Evolutionary conservation across 495 filamentous ascomycete genomes (phyloP), one percentile per base, ranked within the genome.

Genomic region (Staphylotrichum tortipilum): DNA sequence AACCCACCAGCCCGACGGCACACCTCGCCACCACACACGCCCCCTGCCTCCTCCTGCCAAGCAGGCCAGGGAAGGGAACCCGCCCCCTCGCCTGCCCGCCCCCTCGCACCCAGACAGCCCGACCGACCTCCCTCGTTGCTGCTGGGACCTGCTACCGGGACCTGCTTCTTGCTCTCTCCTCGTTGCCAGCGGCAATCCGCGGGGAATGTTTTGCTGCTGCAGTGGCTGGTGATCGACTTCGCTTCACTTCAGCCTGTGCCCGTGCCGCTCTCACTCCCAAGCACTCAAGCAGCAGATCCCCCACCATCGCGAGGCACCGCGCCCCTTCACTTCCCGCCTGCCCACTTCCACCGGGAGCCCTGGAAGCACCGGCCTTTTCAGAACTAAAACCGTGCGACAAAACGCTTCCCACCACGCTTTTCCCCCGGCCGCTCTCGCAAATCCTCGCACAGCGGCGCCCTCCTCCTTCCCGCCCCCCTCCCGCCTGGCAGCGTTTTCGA

Each of bases 11-110:
- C n/a, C n/a, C n/a, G n/a, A n/a, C n/a, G n/a, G n/a, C 30, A 36
- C 30, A 7, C 54, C 47, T 64, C 46, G 59, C 59, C 62, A 60
- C 62, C 47, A 9, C 40, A n/a, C n/a, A 19, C 45, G 15, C 51
- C 48, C 49, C 53, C 44, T 49, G 58, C 45, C 54, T 54, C 46
- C 47, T 54, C n/a, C n/a, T n/a, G n/a, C n/a, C n/a, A n/a, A n/a
- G 52, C 60, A 49, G 34, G 34, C 10, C 18, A 43, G n/a, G 43
- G 34, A 51, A 47, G 48, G 42, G 34, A 52, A 38, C 57, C 52
- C 39, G 30, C 50, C 24, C 39, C 50, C 49, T 43, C 36, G 26
- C n/a, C n/a, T n/a, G n/a, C n/a, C n/a, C n/a, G n/a, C n/a, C n/a
- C n/a, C n/a, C n/a, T n/a, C n/a, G n/a, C n/a, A n/a, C n/a, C n/a